Percentiles rank a stretch among this genome's conserved stretches.
Conservation (phyloP, 768 basidiomycete species). For the Mycena albidolilacea region DNA sequence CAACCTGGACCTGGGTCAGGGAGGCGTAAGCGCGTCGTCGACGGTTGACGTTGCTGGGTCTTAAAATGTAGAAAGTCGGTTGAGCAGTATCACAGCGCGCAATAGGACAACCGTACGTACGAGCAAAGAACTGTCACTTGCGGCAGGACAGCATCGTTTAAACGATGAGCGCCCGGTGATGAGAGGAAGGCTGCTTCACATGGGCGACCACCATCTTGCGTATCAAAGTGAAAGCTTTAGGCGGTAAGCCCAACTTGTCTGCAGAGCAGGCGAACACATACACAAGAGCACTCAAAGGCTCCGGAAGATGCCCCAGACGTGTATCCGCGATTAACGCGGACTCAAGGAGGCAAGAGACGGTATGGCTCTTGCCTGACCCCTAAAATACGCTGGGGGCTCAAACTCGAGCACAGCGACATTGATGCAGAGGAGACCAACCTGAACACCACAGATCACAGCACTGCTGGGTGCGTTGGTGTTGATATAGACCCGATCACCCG, state of each 20-base stretch:
- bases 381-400: constrained; percentile 1
- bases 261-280: constrained; percentile 15
- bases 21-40: constrained; percentile 32
- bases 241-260: constrained; percentile 7
- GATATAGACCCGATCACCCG: constrained; percentile 60
- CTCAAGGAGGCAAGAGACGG: constrained; percentile 66
- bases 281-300: constrained; percentile 63
- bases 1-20: constrained; percentile 51
- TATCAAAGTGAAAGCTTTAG: constrained; percentile 30
- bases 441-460: constrained; percentile 67
- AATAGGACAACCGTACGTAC: constrained; percentile 9
- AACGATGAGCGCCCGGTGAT: not conserved
- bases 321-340: constrained; percentile 59
- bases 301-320: constrained; percentile 56
- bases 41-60: constrained; percentile 34
- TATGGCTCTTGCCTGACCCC: constrained; percentile 70
- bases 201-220: constrained; percentile 32
- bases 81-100: not conserved
- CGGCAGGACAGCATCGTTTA: constrained; percentile 8
- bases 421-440: constrained; percentile 41
- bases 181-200: constrained; percentile 39
- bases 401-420: not conserved
- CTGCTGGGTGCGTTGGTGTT: constrained; percentile 71
- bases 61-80: constrained; percentile 1
- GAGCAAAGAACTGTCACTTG: constrained; percentile 40